Conservation (phyloP, 1,284 basidiomycete species). For the Lentinula novae-zelandiae region DNA sequence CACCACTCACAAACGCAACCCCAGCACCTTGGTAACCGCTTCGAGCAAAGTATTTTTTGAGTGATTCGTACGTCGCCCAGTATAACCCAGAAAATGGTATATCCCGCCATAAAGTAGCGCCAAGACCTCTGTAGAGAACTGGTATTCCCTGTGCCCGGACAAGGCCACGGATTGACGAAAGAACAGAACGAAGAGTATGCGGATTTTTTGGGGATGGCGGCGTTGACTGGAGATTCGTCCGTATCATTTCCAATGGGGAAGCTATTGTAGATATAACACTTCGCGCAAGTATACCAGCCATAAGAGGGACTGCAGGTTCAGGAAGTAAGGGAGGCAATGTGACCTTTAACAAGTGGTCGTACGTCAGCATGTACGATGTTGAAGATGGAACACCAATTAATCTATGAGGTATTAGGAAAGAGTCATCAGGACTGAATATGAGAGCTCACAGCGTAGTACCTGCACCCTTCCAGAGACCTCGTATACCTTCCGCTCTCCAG, state of each 20-base stretch:
- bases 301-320: conserved; percentile 66
- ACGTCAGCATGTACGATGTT: conserved; percentile 94
- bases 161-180: conserved; percentile 58
- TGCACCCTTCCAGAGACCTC: conserved; percentile 87
- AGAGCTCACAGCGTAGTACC: conserved; percentile 79
- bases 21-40: conserved; percentile 60
- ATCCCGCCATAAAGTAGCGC: conserved; percentile 92
- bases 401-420: conserved; percentile 35
- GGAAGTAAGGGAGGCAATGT: conserved; percentile 56
- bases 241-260: conserved; percentile 91
- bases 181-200: conserved; percentile 70
- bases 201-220: conserved; percentile 63
- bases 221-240: conserved; percentile 91
- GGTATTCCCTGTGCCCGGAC: conserved; percentile 62
- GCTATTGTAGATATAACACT: conserved; percentile 77
- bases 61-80: conserved; percentile 77
- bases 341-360: conserved; percentile 80
- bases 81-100: conserved; percentile 96
- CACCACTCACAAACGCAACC: conserved; percentile 82
- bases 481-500: conserved; percentile 69
- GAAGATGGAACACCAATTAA: conserved; percentile 91
- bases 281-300: conserved; percentile 82
- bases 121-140: conserved; percentile 88
- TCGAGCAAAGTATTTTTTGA: conserved; percentile 52
- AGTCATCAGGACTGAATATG: conserved; percentile 2